Conservation (phyloP, 768 basidiomycete species). For the Kwoniella sp. region DNA sequence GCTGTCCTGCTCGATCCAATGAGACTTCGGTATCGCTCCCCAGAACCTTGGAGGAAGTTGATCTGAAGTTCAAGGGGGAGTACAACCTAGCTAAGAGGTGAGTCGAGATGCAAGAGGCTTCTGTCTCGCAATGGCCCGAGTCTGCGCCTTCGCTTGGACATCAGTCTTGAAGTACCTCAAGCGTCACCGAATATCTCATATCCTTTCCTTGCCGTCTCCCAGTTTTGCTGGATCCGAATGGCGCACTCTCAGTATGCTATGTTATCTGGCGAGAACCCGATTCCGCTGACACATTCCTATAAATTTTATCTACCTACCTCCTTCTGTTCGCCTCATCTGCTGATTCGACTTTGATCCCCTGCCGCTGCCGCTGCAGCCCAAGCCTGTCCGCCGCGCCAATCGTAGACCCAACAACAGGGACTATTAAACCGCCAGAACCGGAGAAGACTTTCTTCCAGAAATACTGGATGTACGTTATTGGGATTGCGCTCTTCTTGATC, state of each 20-base stretch:
- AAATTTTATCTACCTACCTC: background rate
- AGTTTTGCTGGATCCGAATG: no score
- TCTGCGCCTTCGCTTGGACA: no score
- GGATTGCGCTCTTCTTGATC: slow-evolving; percentile 61
- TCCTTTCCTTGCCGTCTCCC: no score
- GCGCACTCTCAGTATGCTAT: no score
- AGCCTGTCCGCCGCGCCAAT: slow-evolving; percentile 29
- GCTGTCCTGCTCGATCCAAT: slow-evolving; percentile 1
- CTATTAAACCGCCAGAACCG: slow-evolving; percentile 57
- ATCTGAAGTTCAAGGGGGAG: background rate
- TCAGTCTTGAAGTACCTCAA: no score
- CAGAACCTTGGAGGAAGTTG: background rate
- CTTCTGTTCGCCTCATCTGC: background rate
- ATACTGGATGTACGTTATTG: slow-evolving; percentile 83
- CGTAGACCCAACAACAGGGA: slow-evolving; percentile 36
- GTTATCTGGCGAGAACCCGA: no score
- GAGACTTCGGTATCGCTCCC: slow-evolving; percentile 1
- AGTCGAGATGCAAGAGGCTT: slow-evolving; percentile 1
- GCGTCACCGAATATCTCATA: no score
- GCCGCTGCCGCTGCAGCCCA: slow-evolving; percentile 18
- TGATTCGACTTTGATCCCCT: background rate
- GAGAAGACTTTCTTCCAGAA: slow-evolving; percentile 84
- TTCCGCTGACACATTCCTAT: background rate
- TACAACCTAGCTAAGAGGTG: background rate
- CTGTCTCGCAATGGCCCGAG: no score